Percentiles rank a stretch among this genome's conserved stretches.
Conservation (phyloP, 2,329 filamentous ascomycete species). For the Cyanodermella asteris region DNA sequence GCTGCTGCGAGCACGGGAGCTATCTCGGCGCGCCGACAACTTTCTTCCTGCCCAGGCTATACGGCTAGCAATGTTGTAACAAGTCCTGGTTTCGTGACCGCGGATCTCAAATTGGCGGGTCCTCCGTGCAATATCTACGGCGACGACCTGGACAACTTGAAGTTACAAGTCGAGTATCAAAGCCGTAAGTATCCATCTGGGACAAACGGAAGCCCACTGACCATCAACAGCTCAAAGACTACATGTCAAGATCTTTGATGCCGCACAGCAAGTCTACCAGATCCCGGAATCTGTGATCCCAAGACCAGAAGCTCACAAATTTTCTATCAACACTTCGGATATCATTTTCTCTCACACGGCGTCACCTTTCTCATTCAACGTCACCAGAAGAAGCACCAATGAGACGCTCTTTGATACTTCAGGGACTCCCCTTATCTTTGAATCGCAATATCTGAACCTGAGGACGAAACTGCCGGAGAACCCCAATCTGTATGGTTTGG, state of each 20-base stretch:
- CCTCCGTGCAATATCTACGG: constrained; percentile 39
- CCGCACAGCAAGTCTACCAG: constrained; percentile 48
- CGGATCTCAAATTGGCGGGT: constrained; percentile 48
- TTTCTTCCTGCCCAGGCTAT: constrained; percentile 55
- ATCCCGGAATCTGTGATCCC: constrained; percentile 48
- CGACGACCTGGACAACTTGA: constrained; percentile 32
- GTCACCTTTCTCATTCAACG: constrained; percentile 45
- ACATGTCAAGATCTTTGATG: constrained; percentile 54
- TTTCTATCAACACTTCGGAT: constrained; percentile 17
- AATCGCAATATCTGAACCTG: constrained; percentile 55
- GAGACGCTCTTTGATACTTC: constrained; percentile 45
- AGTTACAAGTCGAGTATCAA: constrained; percentile 38
- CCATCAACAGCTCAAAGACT: constrained; percentile 35
- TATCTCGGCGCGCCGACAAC: no score
- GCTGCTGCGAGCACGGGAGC: no score
- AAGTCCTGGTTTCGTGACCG: constrained; percentile 36
- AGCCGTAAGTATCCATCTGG: constrained; percentile 21
- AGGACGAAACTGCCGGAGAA: constrained; percentile 46
- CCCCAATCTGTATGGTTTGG: constrained; percentile 56
- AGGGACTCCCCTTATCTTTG: constrained; percentile 45
- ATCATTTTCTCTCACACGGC: constrained; percentile 32
- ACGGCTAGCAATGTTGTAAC: constrained; percentile 36
- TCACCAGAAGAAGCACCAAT: constrained; percentile 17
- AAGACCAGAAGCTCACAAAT: constrained; percentile 25
- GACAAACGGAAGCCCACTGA: constrained; percentile 1